Evolutionary conservation across 768 basidiomycete species (phyloP).

Genomic region (Albatrellus ellisii): DNA sequence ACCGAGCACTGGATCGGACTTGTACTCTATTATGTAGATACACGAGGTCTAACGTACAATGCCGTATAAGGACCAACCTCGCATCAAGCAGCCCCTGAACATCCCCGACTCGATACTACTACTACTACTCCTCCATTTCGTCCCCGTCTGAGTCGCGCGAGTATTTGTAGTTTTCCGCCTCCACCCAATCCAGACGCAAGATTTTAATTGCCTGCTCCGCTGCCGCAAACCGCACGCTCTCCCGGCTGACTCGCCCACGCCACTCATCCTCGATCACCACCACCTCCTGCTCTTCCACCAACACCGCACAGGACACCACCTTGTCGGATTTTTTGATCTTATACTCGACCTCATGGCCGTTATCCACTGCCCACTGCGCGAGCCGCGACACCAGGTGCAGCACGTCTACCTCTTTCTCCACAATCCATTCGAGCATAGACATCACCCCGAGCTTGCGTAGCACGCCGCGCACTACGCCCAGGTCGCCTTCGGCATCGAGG

Average conservation of each 20-base stretch:
- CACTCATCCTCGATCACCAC: constrained; percentile 33
- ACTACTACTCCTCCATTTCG: no score
- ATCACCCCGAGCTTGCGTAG: constrained; percentile 43
- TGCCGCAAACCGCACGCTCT: constrained; percentile 52
- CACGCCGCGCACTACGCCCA: constrained; percentile 35
- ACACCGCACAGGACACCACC: constrained; percentile 31
- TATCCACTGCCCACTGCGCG: constrained; percentile 42
- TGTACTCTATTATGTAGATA: no score
- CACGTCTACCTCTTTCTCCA: constrained; percentile 55
- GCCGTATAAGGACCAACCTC: no score
- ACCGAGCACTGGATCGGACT: no score
- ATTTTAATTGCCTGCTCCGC: constrained; percentile 46
- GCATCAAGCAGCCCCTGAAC: no score
- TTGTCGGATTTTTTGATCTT: constrained; percentile 31
- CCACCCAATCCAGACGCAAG: no score
- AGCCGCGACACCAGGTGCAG: constrained; percentile 62
- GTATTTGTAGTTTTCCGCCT: no score
- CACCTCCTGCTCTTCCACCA: constrained; percentile 34
- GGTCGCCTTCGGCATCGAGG: constrained; percentile 48
- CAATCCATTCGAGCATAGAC: constrained; percentile 47
- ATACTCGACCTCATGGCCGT: constrained; percentile 28
- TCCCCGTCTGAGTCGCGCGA: no score
- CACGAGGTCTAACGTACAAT: no score
- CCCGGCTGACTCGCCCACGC: constrained; percentile 42
- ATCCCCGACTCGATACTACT: no score